Conservation (phyloP, 2,329 filamentous ascomycete species). For the Fusarium veterinarium region DNA sequence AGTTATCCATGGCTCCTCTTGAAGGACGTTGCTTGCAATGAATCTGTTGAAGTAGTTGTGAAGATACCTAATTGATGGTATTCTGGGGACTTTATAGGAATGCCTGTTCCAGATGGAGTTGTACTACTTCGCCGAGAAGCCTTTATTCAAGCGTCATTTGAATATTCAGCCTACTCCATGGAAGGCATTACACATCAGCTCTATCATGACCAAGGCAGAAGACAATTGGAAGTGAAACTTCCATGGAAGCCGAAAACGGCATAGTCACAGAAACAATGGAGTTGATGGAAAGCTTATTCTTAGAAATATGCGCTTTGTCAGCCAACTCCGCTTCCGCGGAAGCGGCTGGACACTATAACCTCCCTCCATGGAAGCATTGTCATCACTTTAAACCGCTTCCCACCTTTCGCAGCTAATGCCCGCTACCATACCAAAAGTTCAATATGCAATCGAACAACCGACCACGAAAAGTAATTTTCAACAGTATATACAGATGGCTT, state of each 20-base stretch:
- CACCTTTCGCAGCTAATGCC: background rate
- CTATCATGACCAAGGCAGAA: background rate
- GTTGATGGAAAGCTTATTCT: background rate
- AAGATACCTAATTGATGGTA: fast-evolving
- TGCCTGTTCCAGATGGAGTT: fast-evolving
- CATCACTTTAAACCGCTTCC: background rate
- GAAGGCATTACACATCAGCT: background rate
- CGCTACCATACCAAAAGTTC: too few species aligned
- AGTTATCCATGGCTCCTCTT: background rate
- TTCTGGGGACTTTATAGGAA: background rate
- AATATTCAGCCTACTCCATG: background rate
- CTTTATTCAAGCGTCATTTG: background rate
- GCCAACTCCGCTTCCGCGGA: conserved; percentile 15
- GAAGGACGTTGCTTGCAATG: background rate
- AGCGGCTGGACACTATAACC: background rate
- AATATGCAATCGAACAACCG: background rate
- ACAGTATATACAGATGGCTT: fast-evolving
- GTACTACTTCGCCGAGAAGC: background rate
- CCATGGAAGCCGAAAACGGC: background rate
- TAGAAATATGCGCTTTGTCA: conserved; percentile 7
- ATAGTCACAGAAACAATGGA: background rate
- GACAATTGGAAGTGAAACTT: background rate
- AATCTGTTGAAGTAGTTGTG: background rate
- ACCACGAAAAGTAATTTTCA: background rate
- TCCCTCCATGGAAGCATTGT: background rate